Evolutionary conservation across 305 asterid genomes (phyloP).

Genomic region (Withania somnifera): DNA sequence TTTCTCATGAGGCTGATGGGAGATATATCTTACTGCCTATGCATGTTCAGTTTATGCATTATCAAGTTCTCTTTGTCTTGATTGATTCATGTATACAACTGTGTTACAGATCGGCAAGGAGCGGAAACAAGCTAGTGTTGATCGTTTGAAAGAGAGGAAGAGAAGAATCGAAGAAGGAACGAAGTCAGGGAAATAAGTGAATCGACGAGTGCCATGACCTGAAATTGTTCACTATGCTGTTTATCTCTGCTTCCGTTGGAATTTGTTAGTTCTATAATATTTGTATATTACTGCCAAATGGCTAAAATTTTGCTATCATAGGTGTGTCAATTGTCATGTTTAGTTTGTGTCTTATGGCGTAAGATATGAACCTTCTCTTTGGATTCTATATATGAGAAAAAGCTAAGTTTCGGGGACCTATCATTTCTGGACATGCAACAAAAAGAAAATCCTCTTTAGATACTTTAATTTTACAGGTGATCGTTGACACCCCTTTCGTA

Average conservation of each 20-base stretch:
- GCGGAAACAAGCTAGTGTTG: slow-evolving; percentile 25
- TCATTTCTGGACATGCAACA: too few species aligned
- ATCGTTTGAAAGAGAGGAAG: slow-evolving; percentile 36
- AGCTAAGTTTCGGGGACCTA: too few species aligned
- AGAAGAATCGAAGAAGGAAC: slow-evolving; percentile 34
- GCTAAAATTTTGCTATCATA: slow-evolving; percentile 9
- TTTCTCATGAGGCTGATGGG: not conserved
- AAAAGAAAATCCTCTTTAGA: too few species aligned
- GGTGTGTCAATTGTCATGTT: not conserved
- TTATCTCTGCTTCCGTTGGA: not conserved
- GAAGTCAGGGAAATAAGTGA: slow-evolving; percentile 8
- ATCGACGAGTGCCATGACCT: not conserved
- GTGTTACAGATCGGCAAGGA: slow-evolving; percentile 39
- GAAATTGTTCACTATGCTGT: not conserved
- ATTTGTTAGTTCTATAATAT: not conserved
- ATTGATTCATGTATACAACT: not conserved
- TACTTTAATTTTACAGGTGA: too few species aligned
- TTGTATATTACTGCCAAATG: slow-evolving; percentile 4
- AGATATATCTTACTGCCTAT: not conserved
- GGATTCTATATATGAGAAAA: too few species aligned
- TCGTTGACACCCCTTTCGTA: too few species aligned
- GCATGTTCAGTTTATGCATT: not conserved
- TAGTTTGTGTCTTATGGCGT: not conserved
- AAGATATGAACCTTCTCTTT: not conserved
- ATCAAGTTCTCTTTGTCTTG: not conserved